These are phyloP conservation scores for Colletotrichum sidae DNA, from an alignment of 2,329 filamentous ascomycete genomes.

Conservation along the genomic window DNA sequence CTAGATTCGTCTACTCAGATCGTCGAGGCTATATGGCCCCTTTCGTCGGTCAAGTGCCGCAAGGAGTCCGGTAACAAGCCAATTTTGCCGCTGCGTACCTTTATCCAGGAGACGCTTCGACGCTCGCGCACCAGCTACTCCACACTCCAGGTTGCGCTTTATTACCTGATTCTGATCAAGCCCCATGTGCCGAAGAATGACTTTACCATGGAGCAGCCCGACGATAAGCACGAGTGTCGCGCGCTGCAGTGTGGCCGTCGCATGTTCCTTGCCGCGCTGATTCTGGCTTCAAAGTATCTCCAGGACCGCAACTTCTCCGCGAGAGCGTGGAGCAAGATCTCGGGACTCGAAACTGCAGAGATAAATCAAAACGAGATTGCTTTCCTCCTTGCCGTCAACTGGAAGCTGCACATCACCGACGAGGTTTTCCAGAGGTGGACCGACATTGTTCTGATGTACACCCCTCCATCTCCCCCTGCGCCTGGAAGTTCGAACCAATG, in stretches of 20 bases:
- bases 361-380: constrained; percentile 98
- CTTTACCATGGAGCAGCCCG: constrained; percentile 86
- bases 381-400: constrained; percentile 89
- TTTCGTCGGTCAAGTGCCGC: constrained; percentile 83
- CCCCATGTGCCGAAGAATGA: constrained; percentile 85
- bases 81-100: constrained; percentile 90
- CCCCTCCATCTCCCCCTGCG: constrained; percentile 71
- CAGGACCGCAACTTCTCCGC: constrained; percentile 99
- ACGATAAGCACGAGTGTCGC: constrained; percentile 77
- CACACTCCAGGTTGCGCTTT: constrained; percentile 94
- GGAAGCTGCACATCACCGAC: constrained; percentile 94
- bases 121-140: constrained; percentile 97
- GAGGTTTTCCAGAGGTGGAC: constrained; percentile 92
- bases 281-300: constrained; percentile 96
- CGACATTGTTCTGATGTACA: constrained; percentile 88
- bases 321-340: constrained; percentile 98
- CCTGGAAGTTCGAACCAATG: constrained; percentile 59
- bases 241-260: constrained; percentile 94
- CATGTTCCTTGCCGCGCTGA: constrained; percentile 96
- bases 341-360: constrained; percentile 90
- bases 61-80: constrained; percentile 79
- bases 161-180: constrained; percentile 95
- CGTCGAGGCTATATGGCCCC: constrained; percentile 96
- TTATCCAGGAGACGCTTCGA: constrained; percentile 96
- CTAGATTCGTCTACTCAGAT: constrained; percentile 97